phyloP scores from a whole-genome alignment of 1,284 basidiomycete species.

The Caloboletus inedulis region DNA sequence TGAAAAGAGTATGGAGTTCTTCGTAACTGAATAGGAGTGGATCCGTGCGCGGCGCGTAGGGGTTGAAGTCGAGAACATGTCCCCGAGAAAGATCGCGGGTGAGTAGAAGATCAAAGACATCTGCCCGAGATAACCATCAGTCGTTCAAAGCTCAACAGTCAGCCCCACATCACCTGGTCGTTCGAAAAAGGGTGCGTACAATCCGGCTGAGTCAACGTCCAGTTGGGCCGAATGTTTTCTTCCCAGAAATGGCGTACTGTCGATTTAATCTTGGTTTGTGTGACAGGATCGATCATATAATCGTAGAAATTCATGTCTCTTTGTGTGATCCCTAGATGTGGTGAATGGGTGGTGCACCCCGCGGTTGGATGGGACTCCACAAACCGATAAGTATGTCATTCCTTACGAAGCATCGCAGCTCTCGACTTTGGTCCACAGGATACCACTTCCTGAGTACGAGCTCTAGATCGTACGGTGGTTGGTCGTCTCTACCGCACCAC shows the following conservation, averaged over 20 bases:
- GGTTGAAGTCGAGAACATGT: constrained; percentile 89
- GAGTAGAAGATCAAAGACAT: constrained; percentile 84
- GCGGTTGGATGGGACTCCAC: constrained; percentile 18
- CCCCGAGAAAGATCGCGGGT: constrained; percentile 74
- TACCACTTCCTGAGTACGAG: constrained; percentile 94
- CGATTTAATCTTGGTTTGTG: constrained; percentile 51
- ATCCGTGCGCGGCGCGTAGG: constrained; percentile 84
- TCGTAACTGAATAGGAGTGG: constrained; percentile 83
- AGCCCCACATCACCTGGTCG: background rate
- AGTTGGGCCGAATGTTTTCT: constrained; percentile 57
- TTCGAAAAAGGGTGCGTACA: constrained; percentile 50
- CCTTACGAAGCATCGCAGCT: constrained; percentile 86
- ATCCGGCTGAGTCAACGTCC: constrained; percentile 51
- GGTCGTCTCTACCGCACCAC: constrained; percentile 42
- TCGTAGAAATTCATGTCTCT: constrained; percentile 91
- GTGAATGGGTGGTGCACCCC: background rate
- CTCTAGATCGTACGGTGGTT: constrained; percentile 62
- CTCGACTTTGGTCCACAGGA: constrained; percentile 76
- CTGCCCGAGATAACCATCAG: constrained; percentile 39
- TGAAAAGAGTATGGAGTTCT: constrained; percentile 56
- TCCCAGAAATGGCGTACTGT: constrained; percentile 68
- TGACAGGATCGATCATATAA: constrained; percentile 68
- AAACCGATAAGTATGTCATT: constrained; percentile 66
- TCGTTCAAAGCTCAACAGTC: background rate
- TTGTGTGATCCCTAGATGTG: constrained; percentile 71